Percentiles rank a stretch among this genome's conserved stretches.
Evolutionary conservation across 768 basidiomycete genomes (phyloP).

Genomic region (Thelephora aurantiotincta): DNA sequence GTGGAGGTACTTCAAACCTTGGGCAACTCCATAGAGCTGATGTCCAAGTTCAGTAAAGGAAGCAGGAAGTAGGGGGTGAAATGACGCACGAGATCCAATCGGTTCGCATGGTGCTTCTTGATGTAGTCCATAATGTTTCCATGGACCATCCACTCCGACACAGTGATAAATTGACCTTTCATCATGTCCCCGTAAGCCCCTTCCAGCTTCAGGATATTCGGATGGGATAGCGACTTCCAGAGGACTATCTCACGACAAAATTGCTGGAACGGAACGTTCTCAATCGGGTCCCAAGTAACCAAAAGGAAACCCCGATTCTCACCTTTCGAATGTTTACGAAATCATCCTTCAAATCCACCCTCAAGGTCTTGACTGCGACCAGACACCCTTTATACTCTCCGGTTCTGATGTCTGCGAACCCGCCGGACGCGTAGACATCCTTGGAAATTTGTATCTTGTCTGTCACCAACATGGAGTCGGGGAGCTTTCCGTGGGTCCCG

Average conservation of each 20-base stretch:
- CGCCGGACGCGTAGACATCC: neutral
- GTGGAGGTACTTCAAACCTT: constrained; percentile 1
- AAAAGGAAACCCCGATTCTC: too few relatives aligned
- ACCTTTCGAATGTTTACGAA: neutral
- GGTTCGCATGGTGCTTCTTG: constrained; percentile 1
- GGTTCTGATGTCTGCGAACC: constrained; percentile 4
- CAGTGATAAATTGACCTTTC: neutral
- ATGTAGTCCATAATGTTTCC: constrained; percentile 5
- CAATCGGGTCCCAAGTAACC: neutral
- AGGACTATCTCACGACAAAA: constrained; percentile 2
- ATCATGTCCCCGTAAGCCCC: constrained; percentile 2
- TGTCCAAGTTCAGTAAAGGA: neutral
- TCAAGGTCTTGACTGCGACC: constrained; percentile 3
- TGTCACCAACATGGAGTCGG: neutral
- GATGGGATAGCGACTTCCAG: constrained; percentile 2
- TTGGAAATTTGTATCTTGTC: neutral
- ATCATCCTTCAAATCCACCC: neutral
- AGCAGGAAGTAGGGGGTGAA: neutral
- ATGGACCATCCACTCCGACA: constrained; percentile 6
- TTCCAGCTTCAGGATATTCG: constrained; percentile 1
- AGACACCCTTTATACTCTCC: neutral
- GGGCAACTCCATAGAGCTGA: neutral
- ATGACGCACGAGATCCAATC: constrained; percentile 1
- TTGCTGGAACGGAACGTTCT: neutral
- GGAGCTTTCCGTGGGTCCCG: too few relatives aligned